Conservation (phyloP, 2,329 filamentous ascomycete species). For the Diaporthe australafricana region DNA sequence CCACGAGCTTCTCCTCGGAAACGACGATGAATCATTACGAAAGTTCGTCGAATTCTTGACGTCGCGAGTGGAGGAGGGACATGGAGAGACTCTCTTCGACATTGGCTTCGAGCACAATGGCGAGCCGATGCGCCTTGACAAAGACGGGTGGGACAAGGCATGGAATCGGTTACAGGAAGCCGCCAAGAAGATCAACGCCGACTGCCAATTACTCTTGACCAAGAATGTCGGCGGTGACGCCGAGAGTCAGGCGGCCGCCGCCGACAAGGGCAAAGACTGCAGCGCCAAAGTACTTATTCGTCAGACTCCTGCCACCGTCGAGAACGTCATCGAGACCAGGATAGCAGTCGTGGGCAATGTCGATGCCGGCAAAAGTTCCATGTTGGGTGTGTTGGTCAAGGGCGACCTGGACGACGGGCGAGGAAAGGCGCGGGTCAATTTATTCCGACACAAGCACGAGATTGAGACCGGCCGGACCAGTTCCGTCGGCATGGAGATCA, state of each 20-base stretch:
- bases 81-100: slow-evolving; percentile 92
- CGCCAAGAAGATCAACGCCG: slow-evolving; percentile 73
- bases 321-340: slow-evolving; percentile 93
- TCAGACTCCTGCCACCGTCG: slow-evolving; percentile 76
- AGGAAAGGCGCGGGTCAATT: slow-evolving; percentile 91
- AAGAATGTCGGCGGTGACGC: slow-evolving; percentile 85
- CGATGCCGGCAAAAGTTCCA: slow-evolving; percentile 95
- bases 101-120: slow-evolving; percentile 91
- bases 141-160: slow-evolving; percentile 80
- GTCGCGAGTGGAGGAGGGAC: slow-evolving; percentile 81
- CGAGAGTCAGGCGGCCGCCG: slow-evolving; percentile 72
- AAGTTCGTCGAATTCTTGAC: slow-evolving; percentile 75
- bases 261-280: slow-evolving; percentile 76
- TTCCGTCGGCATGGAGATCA: slow-evolving; percentile 98
- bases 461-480: slow-evolving; percentile 95
- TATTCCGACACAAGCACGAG: slow-evolving; percentile 98
- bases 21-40: slow-evolving; percentile 69
- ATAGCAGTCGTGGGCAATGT: slow-evolving; percentile 99
- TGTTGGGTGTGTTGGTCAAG: slow-evolving; percentile 95
- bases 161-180: slow-evolving; percentile 74
- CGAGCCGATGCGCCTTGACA: slow-evolving; percentile 82
- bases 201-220: slow-evolving; percentile 87
- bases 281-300: slow-evolving; percentile 91
- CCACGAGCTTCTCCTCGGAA: slow-evolving; percentile 79
- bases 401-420: slow-evolving; percentile 94